Conservation (phyloP, 2,329 filamentous ascomycete genomes). For the Paramyrothecium sp. region DNA sequence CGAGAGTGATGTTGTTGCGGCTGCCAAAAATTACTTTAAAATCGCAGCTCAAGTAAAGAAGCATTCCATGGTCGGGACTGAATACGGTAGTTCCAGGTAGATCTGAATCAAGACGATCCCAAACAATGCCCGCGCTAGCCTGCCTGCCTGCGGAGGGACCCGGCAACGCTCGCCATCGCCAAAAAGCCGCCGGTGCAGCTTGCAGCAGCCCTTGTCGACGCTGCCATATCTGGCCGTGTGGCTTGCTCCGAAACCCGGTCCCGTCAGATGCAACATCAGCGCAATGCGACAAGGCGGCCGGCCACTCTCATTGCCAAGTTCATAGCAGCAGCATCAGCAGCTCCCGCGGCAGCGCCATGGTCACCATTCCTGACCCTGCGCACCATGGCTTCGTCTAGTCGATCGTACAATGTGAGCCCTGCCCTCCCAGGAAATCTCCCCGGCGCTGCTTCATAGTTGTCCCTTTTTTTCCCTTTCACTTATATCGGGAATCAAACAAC, state of each 20-base stretch:
- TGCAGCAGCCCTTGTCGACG: not conserved
- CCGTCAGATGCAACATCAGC: not conserved
- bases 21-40: too few relatives aligned
- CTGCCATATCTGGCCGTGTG: not conserved
- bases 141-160: not conserved
- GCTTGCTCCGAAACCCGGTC: not conserved
- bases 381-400: constrained; percentile 24
- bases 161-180: not conserved
- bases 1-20: too few relatives aligned
- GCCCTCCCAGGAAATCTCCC: not conserved
- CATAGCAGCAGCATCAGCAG: not conserved
- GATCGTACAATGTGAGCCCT: constrained; percentile 32
- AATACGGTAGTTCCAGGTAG: too few relatives aligned
- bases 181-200: not conserved
- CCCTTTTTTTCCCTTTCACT: not conserved
- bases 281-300: constrained; percentile 17
- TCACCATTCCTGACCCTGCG: constrained; percentile 8
- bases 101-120: too few relatives aligned
- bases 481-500: not conserved
- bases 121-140: too few relatives aligned
- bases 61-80: too few relatives aligned
- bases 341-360: constrained; percentile 9
- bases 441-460: too few relatives aligned
- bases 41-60: too few relatives aligned
- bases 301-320: constrained; percentile 15